These are phyloP conservation scores for Pseudogymnoascus pannorum DNA, from an alignment of 2,329 filamentous ascomycete species.

Conservation along the genomic window DNA sequence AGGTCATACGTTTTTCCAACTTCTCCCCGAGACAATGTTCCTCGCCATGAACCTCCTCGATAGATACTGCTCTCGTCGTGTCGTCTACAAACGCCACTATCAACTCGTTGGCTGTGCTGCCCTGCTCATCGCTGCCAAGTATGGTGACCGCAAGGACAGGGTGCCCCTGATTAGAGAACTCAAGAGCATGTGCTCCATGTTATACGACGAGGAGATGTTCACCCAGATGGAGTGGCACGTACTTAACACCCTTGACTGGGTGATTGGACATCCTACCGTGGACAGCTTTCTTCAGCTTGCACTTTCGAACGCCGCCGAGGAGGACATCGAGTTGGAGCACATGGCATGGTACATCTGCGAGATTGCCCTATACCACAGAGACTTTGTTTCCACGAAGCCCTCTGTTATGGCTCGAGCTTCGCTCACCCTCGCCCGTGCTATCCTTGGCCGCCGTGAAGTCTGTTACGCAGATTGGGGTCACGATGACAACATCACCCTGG, in stretches of 20 bases:
- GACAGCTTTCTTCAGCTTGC: constrained; percentile 89
- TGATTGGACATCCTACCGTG: constrained; percentile 89
- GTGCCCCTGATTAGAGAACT: constrained; percentile 96
- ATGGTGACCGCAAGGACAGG: constrained; percentile 95
- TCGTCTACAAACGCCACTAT: constrained; percentile 99
- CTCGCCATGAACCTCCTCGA: constrained; percentile 94
- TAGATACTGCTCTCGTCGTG: constrained; percentile 92
- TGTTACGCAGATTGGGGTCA: constrained; percentile 71
- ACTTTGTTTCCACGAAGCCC: constrained; percentile 88
- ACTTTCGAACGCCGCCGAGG: constrained; percentile 63
- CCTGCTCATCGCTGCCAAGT: constrained; percentile 94
- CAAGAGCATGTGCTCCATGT: constrained; percentile 97
- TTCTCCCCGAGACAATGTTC: constrained; percentile 91
- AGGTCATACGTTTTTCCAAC: constrained; percentile 88
- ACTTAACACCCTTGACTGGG: constrained; percentile 93
- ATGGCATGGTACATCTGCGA: constrained; percentile 93
- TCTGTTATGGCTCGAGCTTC: constrained; percentile 86
- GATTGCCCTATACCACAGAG: constrained; percentile 91
- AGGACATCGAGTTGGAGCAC: constrained; percentile 83
- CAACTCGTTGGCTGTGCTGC: constrained; percentile 95
- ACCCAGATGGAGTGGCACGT: constrained; percentile 99
- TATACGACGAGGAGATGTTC: constrained; percentile 99
- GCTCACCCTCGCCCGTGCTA: constrained; percentile 76
- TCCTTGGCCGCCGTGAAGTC: constrained; percentile 72
- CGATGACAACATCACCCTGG: constrained; percentile 59